Base-by-base conservation (phyloP, 129 eudicot genomes). In the Chrysanthemum makinoi region DNA sequence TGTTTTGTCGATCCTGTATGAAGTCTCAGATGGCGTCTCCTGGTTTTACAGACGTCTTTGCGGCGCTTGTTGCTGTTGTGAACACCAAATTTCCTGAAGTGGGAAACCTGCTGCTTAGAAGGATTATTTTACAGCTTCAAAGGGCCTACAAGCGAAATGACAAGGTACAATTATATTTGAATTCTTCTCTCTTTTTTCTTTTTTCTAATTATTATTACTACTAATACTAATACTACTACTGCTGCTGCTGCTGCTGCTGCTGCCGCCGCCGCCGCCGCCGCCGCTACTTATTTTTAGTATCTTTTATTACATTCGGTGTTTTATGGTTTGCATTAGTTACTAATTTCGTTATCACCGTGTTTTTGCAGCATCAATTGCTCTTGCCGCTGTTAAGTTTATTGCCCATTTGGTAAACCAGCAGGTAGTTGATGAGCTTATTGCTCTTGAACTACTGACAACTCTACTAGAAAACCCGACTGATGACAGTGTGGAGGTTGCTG, bases 21-120 rank as follows among this genome's bases (percentile, higher is more conserved):
- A 94, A 94, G 86, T 87, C 97, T 8, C 99, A 94, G 63, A 87
- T 90, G 99, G 99, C 97, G 7, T 94, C 96, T 62, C 97, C 99
- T 4, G 91, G 90, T 10, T 94, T 94, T 69, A 94, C 99, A 2
- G 97, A 90, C 20, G 97, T 94, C 3, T 89, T 94, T 87, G 96
- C 99, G 57, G 96, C 99, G 2, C 75, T 94, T 28, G 96, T 87
- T 82, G 90, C 97, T 68, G 96, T 94, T 66, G 99, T 90, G 3
- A 94, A 94, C 58, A 87, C 96, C 6, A 94, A 94, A 65, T 90
- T 94, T 18, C 99, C 99, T 3, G 91, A 94, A 72, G 81, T 94
- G 17, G 99, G 99, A 9, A 96, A 89, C 70, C 96, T 94, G 77
- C 52, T 94, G 62, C 57, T 94, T 48, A 83, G 87, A 77, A 94